phyloP scores from a whole-genome alignment of 139 green algal genomes.

The Closterium sp. region DNA sequence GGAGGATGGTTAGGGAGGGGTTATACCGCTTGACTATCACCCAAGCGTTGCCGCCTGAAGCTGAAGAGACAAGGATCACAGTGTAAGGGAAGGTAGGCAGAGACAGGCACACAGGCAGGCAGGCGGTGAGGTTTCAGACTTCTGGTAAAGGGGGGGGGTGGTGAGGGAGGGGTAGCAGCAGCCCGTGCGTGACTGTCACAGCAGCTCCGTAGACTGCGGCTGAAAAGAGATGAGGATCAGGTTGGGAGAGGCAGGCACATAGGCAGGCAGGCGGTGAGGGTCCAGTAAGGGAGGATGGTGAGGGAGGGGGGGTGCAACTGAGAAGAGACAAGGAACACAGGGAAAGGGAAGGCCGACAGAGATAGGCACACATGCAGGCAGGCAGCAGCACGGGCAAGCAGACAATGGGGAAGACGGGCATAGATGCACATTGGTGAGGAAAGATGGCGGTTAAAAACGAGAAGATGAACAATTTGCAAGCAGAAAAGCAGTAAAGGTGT shows the following conservation, averaged over 20 bases:
- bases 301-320: background rate
- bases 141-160: too few relatives aligned
- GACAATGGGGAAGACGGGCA: background rate
- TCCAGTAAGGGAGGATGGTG: background rate
- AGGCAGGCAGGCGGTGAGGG: background rate
- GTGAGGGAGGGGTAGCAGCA: too few relatives aligned
- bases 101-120: too few relatives aligned
- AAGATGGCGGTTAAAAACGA: background rate
- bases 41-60: too few relatives aligned
- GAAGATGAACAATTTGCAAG: background rate
- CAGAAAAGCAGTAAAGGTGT: background rate
- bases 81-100: too few relatives aligned
- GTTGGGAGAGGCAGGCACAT: too few relatives aligned
- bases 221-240: too few relatives aligned
- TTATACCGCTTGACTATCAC: too few relatives aligned
- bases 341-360: background rate
- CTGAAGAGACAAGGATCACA: too few relatives aligned
- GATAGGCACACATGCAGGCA: background rate
- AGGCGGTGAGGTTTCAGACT: too few relatives aligned
- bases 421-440: background rate
- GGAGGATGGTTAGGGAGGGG: background rate
- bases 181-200: too few relatives aligned
- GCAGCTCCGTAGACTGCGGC: too few relatives aligned
- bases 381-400: background rate
- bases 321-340: background rate